Evolutionary conservation across 139 green algal genomes (phyloP).

Genomic region (Volvox reticuliferus): DNA sequence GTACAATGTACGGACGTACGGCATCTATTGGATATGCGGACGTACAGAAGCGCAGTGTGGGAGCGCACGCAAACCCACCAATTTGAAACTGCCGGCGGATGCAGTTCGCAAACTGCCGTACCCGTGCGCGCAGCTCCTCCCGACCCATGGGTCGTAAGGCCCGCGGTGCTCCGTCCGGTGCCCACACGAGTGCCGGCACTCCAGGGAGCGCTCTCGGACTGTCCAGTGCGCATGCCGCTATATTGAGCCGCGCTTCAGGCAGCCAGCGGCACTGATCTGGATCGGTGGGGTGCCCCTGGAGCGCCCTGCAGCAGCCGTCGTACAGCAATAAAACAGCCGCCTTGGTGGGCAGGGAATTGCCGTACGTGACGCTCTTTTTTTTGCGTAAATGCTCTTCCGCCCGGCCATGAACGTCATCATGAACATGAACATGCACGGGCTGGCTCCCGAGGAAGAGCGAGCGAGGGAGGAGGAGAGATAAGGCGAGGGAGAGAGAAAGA

Average conservation of each 20-base stretch:
- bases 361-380: no score
- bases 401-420: no score
- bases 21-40: no score
- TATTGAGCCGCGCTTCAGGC: slow-evolving; percentile 85
- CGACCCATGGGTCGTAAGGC: slow-evolving; percentile 65
- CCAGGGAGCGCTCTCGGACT: slow-evolving; percentile 57
- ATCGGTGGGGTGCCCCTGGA: slow-evolving; percentile 53
- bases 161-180: slow-evolving; percentile 65
- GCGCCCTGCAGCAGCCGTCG: not conserved
- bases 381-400: no score
- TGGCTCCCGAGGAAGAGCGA: no score
- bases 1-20: no score
- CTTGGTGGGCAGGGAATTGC: no score
- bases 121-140: slow-evolving; percentile 61
- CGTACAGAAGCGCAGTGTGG: no score
- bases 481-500: no score
- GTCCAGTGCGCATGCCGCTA: slow-evolving; percentile 77
- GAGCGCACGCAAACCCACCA: slow-evolving; percentile 48
- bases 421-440: no score
- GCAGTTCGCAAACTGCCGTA: slow-evolving; percentile 55
- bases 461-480: no score
- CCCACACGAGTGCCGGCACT: slow-evolving; percentile 81
- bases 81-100: slow-evolving; percentile 51
- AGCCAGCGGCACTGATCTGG: slow-evolving; percentile 78
- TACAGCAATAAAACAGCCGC: not conserved